phyloP scores from a whole-genome alignment of 768 basidiomycete genomes.

The Astraeus odoratus region DNA sequence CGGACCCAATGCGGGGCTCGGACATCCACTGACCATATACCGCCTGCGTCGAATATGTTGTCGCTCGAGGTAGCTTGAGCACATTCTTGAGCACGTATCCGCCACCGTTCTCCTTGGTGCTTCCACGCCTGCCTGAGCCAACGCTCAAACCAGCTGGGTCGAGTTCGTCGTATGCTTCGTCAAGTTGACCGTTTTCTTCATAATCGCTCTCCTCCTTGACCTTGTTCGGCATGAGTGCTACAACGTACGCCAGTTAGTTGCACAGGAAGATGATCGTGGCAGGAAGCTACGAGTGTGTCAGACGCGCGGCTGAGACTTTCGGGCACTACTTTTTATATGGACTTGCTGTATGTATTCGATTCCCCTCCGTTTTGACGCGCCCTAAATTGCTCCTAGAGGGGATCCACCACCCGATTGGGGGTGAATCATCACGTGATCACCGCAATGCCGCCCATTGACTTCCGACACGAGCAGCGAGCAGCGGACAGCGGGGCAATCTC shows the following conservation, averaged over 20 bases:
- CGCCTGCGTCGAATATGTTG: conserved; percentile 58
- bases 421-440: too few species aligned
- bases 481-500: too few species aligned
- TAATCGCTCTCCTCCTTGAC: conserved; percentile 17
- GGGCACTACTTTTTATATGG: too few species aligned
- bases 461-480: too few species aligned
- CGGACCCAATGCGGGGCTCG: background rate
- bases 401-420: too few species aligned
- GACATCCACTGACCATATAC: conserved; percentile 42
- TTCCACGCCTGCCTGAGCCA: background rate
- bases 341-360: too few species aligned
- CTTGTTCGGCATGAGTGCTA: background rate
- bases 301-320: too few species aligned
- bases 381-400: too few species aligned
- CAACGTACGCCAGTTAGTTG: background rate
- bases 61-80: conserved; percentile 49
- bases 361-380: too few species aligned
- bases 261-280: background rate
- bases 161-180: conserved; percentile 13
- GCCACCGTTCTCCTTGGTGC: conserved; percentile 1
- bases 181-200: conserved; percentile 10
- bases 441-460: too few species aligned
- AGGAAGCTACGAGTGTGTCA: too few species aligned
- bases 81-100: conserved; percentile 35
- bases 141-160: background rate